Percentiles rank a stretch among this genome's conserved stretches.
These are phyloP conservation scores for Paramecium primaurelia DNA, from an alignment of 73 alveolate species.

Conservation along the genomic window DNA sequence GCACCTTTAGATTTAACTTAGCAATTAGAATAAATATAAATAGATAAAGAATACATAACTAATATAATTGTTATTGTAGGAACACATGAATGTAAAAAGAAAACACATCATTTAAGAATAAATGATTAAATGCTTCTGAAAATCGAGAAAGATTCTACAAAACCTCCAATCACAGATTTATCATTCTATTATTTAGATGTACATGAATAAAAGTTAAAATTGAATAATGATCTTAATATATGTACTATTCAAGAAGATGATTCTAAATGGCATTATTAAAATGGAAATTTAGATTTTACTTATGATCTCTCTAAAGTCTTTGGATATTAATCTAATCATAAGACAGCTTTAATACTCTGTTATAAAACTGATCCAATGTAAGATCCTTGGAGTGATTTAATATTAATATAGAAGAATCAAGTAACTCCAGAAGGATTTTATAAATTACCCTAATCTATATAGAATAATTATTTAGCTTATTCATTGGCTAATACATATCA, in stretches of 20 bases:
- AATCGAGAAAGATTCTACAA: neutral
- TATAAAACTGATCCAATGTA: neutral
- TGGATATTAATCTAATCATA: neutral
- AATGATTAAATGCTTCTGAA: neutral
- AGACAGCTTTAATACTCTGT: neutral
- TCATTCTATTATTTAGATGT: slow-evolving; percentile 14
- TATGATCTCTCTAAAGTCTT: neutral
- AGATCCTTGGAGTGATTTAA: slow-evolving; percentile 33
- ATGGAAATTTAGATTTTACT: neutral
- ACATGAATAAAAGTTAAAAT: neutral
- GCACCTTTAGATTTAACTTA: neutral
- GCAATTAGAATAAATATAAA: neutral
- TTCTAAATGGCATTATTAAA: neutral
- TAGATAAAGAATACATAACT: neutral
- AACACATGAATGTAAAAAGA: neutral
- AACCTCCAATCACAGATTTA: slow-evolving; percentile 33
- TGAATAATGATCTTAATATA: neutral
- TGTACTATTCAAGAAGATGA: neutral
- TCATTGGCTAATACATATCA: neutral
- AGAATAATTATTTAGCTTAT: neutral
- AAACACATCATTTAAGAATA: neutral
- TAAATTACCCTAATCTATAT: neutral
- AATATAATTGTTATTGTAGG: neutral
- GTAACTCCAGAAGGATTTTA: neutral
- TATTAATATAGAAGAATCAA: neutral